Evolutionary conservation across 2,329 filamentous ascomycete species (phyloP), one percentile per base, ranked within the genome.

Genomic region (Xylariales sp.): DNA sequence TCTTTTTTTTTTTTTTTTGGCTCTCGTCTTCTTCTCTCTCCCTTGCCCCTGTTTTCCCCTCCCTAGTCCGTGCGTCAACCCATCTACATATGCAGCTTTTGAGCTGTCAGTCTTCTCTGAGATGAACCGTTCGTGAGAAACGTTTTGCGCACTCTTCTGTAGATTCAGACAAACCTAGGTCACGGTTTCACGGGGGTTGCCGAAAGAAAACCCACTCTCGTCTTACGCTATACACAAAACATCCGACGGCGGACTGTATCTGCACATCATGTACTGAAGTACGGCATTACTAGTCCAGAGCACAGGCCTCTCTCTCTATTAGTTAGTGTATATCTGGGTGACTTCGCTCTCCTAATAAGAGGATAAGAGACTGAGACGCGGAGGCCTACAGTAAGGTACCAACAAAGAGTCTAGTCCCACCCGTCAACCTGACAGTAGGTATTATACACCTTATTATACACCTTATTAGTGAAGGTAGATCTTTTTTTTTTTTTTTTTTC

Each of bases 131-230:
- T 61, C 61, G 62, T 62, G 64, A 71, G 67, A 66, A 59, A 67
- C 58, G 48, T 56, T 43, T 68, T 69, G 53, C 67, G 48, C 45
- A 41, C n/a, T 57, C 48, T 28, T 50, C 54, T 70, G 69, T 67
- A 70, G 12, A 69, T 62, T 69, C 71, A 72, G 64, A 72, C 59
- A 64, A 64, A 62, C 64, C 69, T 64, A 49, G 48, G 34, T 23
- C 57, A 71, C 71, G 69, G 71, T 60, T 67, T 23, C 57, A 71
- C 71, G 69, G 71, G 62, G 68, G 69, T 72, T 68, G 68, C 72
- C 69, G 71, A 72, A 41, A 43, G n/a, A 49, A 36, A 43, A 53
- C 43, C 63, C 59, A 46, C 52, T 58, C 49, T 48, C 43, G 45
- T 56, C 54, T 39, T 43, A 43, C n/a, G 10, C 14, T 16, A 41